A percentile compares a stretch with the other conserved stretches of the same genome.
These are phyloP conservation scores for Tribonema minus DNA, from an alignment of 108 stramenopile genomes.

Conservation along the genomic window DNA sequence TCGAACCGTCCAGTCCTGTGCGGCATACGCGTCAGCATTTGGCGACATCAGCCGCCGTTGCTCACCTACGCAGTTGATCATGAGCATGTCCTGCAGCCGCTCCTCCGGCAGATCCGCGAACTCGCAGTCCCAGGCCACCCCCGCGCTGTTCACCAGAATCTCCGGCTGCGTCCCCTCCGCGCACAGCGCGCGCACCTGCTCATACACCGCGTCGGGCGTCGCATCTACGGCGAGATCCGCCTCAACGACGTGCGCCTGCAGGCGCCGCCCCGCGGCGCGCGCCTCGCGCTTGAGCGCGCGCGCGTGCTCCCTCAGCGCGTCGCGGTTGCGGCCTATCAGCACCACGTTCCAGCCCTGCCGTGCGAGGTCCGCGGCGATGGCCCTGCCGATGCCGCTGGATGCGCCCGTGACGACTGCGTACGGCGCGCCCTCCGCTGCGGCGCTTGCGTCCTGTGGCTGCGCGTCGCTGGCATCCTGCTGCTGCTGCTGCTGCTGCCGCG, in stretches of 20 bases:
- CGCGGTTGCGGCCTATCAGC: slow-evolving; percentile 12
- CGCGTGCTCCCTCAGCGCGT: neutral
- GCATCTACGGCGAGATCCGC: slow-evolving; percentile 17
- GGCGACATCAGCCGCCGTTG: no score
- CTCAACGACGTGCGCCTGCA: slow-evolving; percentile 1
- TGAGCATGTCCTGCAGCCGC: slow-evolving; percentile 5
- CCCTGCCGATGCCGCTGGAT: slow-evolving; percentile 18
- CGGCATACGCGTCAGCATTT: no score
- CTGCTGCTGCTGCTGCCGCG: no score
- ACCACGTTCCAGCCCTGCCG: slow-evolving; percentile 23
- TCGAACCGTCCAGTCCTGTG: no score
- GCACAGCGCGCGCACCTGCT: neutral
- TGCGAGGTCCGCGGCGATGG: slow-evolving; percentile 20
- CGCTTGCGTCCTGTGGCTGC: neutral
- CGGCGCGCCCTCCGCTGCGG: neutral
- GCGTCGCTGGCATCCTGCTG: neutral
- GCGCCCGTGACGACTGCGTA: slow-evolving; percentile 33
- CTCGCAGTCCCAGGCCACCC: slow-evolving; percentile 14
- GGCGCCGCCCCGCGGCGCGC: neutral
- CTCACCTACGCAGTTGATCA: slow-evolving; percentile 19
- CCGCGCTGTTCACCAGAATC: slow-evolving; percentile 31
- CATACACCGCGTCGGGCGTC: neutral
- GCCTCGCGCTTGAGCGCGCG: neutral
- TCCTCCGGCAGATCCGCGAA: neutral
- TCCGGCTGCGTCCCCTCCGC: slow-evolving; percentile 2